phyloP scores from a whole-genome alignment of 2,329 filamentous ascomycete species.

The Penicillium sp. region DNA sequence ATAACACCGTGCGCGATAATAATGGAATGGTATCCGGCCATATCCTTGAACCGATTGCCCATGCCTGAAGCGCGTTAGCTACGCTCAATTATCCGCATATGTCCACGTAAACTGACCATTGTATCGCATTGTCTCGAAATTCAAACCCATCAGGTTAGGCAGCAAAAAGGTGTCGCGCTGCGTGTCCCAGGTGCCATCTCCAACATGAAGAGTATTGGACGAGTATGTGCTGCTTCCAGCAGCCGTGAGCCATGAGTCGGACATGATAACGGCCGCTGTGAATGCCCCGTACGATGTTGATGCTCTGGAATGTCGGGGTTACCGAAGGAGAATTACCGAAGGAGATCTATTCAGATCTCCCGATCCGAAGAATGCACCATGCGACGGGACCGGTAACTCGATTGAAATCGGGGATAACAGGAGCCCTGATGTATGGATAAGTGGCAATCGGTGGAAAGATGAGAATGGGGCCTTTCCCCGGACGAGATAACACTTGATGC shows the following conservation, averaged over 20 bases:
- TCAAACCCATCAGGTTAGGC: slow-evolving; percentile 65
- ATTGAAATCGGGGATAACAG: slow-evolving; percentile 18
- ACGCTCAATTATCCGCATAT: slow-evolving; percentile 9
- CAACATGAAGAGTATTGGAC: slow-evolving; percentile 64
- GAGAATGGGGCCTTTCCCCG: background rate
- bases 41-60: slow-evolving; percentile 65
- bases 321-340: slow-evolving; percentile 29
- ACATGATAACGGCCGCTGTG: slow-evolving; percentile 28
- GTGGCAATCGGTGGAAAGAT: background rate
- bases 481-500: background rate
- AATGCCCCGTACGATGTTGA: slow-evolving; percentile 39
- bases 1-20: slow-evolving; percentile 63
- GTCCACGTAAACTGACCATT: slow-evolving; percentile 55
- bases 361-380: slow-evolving; percentile 48
- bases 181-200: slow-evolving; percentile 68
- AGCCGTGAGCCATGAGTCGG: slow-evolving; percentile 51
- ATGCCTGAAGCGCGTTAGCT: slow-evolving; percentile 53
- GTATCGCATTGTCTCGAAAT: slow-evolving; percentile 68
- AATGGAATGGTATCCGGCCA: slow-evolving; percentile 60
- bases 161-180: slow-evolving; percentile 64
- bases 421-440: background rate
- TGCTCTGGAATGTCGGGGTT: slow-evolving; percentile 2
- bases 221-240: slow-evolving; percentile 64
- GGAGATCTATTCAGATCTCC: slow-evolving; percentile 50
- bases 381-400: slow-evolving; percentile 28